phyloP scores from a whole-genome alignment of 495 filamentous ascomycete genomes.

The Clohesyomyces aquaticus region DNA sequence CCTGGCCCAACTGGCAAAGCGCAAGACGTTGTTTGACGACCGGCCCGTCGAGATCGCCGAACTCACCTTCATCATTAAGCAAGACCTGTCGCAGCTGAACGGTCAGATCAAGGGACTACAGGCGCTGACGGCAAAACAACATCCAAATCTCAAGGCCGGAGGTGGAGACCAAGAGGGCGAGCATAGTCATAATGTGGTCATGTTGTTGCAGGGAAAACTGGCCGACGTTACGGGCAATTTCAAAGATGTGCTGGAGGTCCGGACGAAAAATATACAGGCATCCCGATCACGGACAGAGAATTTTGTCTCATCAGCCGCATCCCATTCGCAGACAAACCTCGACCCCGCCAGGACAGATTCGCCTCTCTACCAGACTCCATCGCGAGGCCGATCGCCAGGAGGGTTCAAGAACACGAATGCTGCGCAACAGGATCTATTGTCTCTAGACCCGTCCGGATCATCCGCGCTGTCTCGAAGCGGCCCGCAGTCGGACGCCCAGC shows the following conservation, averaged over 20 bases:
- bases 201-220: slow-evolving; percentile 89
- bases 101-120: slow-evolving; percentile 82
- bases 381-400: slow-evolving; percentile 62
- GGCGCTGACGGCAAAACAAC: slow-evolving; percentile 69
- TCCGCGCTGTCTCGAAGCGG: slow-evolving; percentile 54
- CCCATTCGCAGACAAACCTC: slow-evolving; percentile 64
- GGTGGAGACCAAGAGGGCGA: slow-evolving; percentile 84
- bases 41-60: slow-evolving; percentile 95
- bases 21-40: slow-evolving; percentile 97
- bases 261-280: slow-evolving; percentile 98
- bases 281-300: slow-evolving; percentile 90
- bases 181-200: slow-evolving; percentile 96
- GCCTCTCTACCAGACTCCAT: slow-evolving; percentile 85
- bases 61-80: slow-evolving; percentile 94
- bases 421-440: slow-evolving; percentile 72
- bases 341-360: slow-evolving; percentile 62
- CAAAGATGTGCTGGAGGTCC: slow-evolving; percentile 94
- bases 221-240: slow-evolving; percentile 93
- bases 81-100: slow-evolving; percentile 89
- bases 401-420: slow-evolving; percentile 50
- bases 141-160: slow-evolving; percentile 61
- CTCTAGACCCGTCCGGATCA: slow-evolving; percentile 69
- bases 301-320: slow-evolving; percentile 87
- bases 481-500: slow-evolving; percentile 77
- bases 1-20: slow-evolving; percentile 88